A percentile compares a stretch with the other conserved stretches of the same genome.
phyloP scores from a whole-genome alignment of 2,329 filamentous ascomycete genomes.

The Aspergillus neoniger region DNA sequence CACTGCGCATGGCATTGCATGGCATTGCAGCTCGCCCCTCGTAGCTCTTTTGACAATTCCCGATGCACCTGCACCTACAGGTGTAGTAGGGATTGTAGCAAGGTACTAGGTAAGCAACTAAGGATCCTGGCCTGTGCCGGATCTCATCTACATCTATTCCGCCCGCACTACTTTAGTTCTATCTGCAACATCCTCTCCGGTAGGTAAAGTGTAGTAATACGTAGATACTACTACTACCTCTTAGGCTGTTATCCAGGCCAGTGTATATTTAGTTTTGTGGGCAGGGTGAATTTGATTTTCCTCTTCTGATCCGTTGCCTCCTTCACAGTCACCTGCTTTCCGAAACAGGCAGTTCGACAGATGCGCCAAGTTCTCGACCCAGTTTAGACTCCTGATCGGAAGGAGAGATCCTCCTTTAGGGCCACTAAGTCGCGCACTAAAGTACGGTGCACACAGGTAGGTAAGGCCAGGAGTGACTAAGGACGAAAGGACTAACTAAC shows the following conservation, averaged over 20 bases:
- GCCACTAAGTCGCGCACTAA: neutral
- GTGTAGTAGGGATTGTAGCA: neutral
- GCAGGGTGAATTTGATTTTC: neutral
- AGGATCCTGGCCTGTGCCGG: neutral
- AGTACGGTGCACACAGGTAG: slow-evolving; percentile 3
- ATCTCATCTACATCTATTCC: slow-evolving; percentile 4
- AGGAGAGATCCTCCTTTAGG: slow-evolving; percentile 4
- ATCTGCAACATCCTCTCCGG: neutral
- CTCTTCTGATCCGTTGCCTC: slow-evolving; percentile 4
- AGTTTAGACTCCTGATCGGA: slow-evolving; percentile 13
- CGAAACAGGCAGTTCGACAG: slow-evolving; percentile 15
- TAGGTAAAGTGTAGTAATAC: neutral
- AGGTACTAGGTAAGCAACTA: neutral
- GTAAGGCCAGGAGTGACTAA: neutral
- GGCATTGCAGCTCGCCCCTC: neutral
- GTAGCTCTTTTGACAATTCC: neutral
- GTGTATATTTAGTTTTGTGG: neutral
- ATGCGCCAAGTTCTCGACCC: slow-evolving; percentile 17
- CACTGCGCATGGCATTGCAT: slow-evolving; percentile 11
- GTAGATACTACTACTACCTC: neutral
- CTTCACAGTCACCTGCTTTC: slow-evolving; percentile 3
- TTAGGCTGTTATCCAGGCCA: neutral
- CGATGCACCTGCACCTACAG: neutral
- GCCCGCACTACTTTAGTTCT: neutral
- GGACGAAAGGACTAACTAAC: neutral